These are phyloP conservation scores for Licmophora abbreviata DNA, from an alignment of 108 stramenopile species.

Conservation along the genomic window DNA sequence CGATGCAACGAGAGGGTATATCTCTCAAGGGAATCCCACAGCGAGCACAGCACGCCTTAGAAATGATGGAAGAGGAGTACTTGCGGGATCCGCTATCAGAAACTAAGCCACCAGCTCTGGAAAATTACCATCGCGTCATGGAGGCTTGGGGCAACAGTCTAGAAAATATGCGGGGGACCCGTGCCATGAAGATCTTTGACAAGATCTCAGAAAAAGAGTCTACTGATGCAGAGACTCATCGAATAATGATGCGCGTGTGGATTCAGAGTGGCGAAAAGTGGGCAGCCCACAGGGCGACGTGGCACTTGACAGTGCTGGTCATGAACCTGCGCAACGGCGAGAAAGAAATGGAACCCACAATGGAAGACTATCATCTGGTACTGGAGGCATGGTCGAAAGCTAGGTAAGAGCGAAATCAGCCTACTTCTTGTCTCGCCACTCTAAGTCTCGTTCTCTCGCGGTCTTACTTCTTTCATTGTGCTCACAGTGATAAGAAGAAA, in stretches of 20 bases:
- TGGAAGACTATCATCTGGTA: slow-evolving; percentile 70
- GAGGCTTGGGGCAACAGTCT: slow-evolving; percentile 40
- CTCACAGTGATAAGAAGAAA: slow-evolving; percentile 55
- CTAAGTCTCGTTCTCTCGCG: background rate
- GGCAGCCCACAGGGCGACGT: slow-evolving; percentile 62
- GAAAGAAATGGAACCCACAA: slow-evolving; percentile 54
- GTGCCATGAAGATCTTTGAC: slow-evolving; percentile 32
- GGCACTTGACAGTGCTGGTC: no score
- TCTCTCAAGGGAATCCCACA: slow-evolving; percentile 37
- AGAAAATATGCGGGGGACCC: slow-evolving; percentile 35
- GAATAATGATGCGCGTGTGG: slow-evolving; percentile 60
- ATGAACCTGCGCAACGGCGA: slow-evolving; percentile 39
- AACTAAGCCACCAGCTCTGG: slow-evolving; percentile 1
- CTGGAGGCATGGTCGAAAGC: slow-evolving; percentile 66
- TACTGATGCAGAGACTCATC: slow-evolving; percentile 27
- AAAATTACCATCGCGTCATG: slow-evolving; percentile 28
- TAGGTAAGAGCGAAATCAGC: slow-evolving; percentile 2
- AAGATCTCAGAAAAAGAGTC: background rate
- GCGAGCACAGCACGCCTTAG: slow-evolving; percentile 33
- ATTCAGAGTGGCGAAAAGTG: slow-evolving; percentile 27
- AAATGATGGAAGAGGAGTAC: slow-evolving; percentile 15
- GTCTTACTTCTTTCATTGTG: background rate
- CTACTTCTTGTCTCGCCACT: background rate
- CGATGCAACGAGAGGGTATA: no score
- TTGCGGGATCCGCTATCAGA: background rate